Evolutionary conservation across 2,329 filamentous ascomycete species (phyloP), one percentile per base, ranked within the genome.

Genomic region (Fusarium burgessii): DNA sequence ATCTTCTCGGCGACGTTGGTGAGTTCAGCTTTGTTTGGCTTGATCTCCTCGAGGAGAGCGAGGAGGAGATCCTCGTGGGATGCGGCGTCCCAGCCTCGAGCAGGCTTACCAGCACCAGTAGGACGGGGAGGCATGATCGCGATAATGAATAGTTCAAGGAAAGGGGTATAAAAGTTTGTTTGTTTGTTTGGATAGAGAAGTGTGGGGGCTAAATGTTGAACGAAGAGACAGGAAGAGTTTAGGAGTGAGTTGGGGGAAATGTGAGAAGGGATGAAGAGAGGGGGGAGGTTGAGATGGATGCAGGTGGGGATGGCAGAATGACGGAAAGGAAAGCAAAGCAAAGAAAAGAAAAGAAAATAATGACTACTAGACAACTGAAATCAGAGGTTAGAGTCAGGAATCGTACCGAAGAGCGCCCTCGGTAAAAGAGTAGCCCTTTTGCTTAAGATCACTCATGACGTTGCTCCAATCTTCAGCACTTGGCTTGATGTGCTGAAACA

Each of bases 341-440:
- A 23, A 23, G 23, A 23, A 23, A 23, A 23, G 23, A 23, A 23
- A 23, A 23, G 23, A n/a, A 33, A 47, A n/a, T 12, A 35, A 23
- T n/a, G 27, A 27, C 25, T 23, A 42, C 8, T 32, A n/a, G 33
- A 29, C 23, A 51, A 17, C 55, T 49, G 52, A 25, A 33, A 66
- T 32, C 41, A 60, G 17, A n/a, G 54, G 54, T 13, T 66, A 51
- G 54, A 14, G n/a, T 33, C 27, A 25, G 51, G 18, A 50, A 27
- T 18, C 75, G 58, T 83, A 85, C 82, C 81, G 77, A 38, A 85
- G 79, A 55, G 84, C 84, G 32, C 76, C 77, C 32, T 80, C 76
- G 6, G 79, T 80, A 55, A 84, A 85, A 1, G 71, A 70, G 58
- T 85, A 84, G 13, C 83, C 83, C 59, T 79, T 78, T 9, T 68